Conservation (phyloP, 352 stramenopile species). For the Pythium rhizo-oryzae region DNA sequence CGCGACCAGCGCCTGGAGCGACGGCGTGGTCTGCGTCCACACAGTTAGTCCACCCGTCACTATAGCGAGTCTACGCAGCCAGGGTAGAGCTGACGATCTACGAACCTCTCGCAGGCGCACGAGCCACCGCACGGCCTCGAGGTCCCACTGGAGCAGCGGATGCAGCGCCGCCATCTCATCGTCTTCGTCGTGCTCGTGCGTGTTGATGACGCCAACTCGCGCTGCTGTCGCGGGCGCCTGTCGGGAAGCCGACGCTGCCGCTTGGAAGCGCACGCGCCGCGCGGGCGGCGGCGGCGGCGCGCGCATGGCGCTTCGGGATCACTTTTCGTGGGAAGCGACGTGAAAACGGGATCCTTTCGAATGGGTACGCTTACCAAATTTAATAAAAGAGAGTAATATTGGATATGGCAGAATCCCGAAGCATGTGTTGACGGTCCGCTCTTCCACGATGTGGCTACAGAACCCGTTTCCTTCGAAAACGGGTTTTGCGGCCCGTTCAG, state of each 20-base stretch:
- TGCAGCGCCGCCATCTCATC: constrained; percentile 33
- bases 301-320: not conserved
- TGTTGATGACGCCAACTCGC: not conserved
- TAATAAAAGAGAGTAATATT: constrained; percentile 1
- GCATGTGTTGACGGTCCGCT: constrained; percentile 3
- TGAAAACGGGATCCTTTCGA: constrained; percentile 3
- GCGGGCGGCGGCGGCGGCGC: not conserved
- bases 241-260: not conserved
- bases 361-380: constrained; percentile 4
- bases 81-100: not conserved
- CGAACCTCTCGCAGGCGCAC: constrained; percentile 40
- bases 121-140: constrained; percentile 42
- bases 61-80: not conserved
- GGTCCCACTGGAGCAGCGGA: constrained; percentile 61
- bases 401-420: not conserved
- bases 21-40: constrained; percentile 28
- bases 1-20: constrained; percentile 44
- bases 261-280: constrained; percentile 10
- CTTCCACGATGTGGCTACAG: constrained; percentile 24
- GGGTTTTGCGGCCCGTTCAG: not conserved
- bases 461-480: constrained; percentile 8
- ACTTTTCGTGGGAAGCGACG: not conserved
- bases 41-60: not conserved
- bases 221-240: too few relatives aligned
- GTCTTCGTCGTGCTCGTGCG: not conserved